Evolutionary conservation across 2,329 filamentous ascomycete genomes (phyloP), one percentile per base, ranked within the genome.

Genomic region (Graphium sp.): DNA sequence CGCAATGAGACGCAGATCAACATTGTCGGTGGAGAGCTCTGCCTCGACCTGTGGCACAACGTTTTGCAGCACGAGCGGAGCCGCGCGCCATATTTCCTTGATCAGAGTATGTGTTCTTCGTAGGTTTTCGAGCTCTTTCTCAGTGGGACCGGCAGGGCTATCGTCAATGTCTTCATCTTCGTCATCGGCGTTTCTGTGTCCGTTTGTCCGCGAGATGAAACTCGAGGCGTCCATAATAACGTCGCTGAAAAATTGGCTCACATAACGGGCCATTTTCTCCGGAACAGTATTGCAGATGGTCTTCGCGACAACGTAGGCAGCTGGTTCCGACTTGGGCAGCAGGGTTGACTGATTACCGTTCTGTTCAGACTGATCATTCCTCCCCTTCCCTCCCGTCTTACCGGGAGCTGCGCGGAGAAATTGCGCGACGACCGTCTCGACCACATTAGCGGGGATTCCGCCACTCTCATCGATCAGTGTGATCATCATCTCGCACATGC

Each of bases 201-300:
- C 68, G 36, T 72, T 75, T 30, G 58, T 37, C 39, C 65, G 60
- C 7, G 57, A 56, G 13, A 57, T 58, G 25, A 69, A 62, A 9
- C 59, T 69, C 21, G 74, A 84, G 4, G 84, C 80, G 45, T 94
- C 84, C 35, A 95, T 74, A 33, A 98, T 91, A 29, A 95, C 84
- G 32, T 92, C 84, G 51, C 84, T 92, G 49, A 98, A 98, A 49
- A 95, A 98, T 44, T 92, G 84, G 39, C 83, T 87, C 32, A 95
- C 77, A 39, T 91, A 83, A 35, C 84, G 77, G 2, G 83, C 77
- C 87, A 98, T 94, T 52, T 91, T 91, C 40, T 94, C 87, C 1
- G 81, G 73, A 40, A 76, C 91, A 12, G 69, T 69, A 42, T 84
- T 89, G 57, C 89, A 98, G 24, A 98, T 75, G 3, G 80, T 81